A percentile compares a stretch with the other conserved stretches of the same genome.
Conservation (phyloP, 805 yeast genomes). For the Maudiozyma barnettii region DNA sequence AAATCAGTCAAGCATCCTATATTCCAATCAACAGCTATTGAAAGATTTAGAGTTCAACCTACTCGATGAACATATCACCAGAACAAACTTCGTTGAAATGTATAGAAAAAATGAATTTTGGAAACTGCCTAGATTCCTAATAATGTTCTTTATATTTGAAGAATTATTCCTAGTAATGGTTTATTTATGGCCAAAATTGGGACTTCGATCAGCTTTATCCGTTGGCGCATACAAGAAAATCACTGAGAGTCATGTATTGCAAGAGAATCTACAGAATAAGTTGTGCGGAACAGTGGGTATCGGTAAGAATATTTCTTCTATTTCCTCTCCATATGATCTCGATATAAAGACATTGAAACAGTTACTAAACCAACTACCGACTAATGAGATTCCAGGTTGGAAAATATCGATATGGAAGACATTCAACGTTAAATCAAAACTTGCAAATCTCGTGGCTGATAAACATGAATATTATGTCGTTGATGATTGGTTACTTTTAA, state of each 20-base stretch:
- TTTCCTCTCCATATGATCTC: slow-evolving; percentile 40
- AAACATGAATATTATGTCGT: slow-evolving; percentile 43
- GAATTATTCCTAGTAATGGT: slow-evolving; percentile 48
- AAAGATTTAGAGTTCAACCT: neutral
- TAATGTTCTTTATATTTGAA: slow-evolving; percentile 40
- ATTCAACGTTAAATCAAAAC: slow-evolving; percentile 31
- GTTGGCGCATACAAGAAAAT: slow-evolving; percentile 33
- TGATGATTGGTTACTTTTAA: slow-evolving; percentile 24
- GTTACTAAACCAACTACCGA: slow-evolving; percentile 28
- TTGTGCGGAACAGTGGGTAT: neutral
- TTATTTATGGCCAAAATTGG: slow-evolving; percentile 43
- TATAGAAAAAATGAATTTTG: slow-evolving; percentile 37
- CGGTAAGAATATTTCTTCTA: neutral
- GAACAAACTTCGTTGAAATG: slow-evolving; percentile 36
- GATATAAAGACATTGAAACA: slow-evolving; percentile 31
- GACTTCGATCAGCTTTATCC: slow-evolving; percentile 50
- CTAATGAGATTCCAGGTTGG: slow-evolving; percentile 33
- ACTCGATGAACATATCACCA: slow-evolving; percentile 22
- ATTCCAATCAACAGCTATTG: neutral
- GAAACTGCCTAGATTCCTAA: slow-evolving; percentile 45
- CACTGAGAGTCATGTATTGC: slow-evolving; percentile 5
- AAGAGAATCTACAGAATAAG: neutral
- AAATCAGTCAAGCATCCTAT: neutral
- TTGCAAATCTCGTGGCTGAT: slow-evolving; percentile 35
- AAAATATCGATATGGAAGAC: slow-evolving; percentile 32